These are phyloP conservation scores for Selaginella tamariscina DNA, from an alignment of 75 land plant genomes.

Conservation along the genomic window DNA sequence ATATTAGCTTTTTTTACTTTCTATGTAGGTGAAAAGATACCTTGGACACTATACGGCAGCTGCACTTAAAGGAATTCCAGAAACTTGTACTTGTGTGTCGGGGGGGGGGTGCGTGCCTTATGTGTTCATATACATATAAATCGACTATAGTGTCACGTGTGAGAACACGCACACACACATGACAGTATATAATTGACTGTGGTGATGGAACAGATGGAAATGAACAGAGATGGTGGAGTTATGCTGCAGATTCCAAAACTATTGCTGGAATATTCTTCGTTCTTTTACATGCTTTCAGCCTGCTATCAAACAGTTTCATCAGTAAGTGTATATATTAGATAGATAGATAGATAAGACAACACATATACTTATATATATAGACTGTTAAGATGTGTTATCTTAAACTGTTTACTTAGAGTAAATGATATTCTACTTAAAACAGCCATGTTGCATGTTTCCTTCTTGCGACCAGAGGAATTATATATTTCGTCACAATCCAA, in stretches of 20 bases:
- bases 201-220: no score
- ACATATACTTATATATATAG: no score
- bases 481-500: no score
- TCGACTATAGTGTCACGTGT: no score
- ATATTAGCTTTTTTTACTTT: no score
- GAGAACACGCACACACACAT: no score
- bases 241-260: slow-evolving; percentile 12
- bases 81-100: no score
- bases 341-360: no score
- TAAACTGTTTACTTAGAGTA: not conserved
- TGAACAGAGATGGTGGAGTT: not conserved
- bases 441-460: slow-evolving; percentile 62
- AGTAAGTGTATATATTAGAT: no score
- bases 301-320: slow-evolving; percentile 89
- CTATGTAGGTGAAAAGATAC: slow-evolving; percentile 72
- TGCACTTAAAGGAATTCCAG: slow-evolving; percentile 62
- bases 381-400: slow-evolving; percentile 5
- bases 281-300: slow-evolving; percentile 57
- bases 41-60: slow-evolving; percentile 61
- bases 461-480: slow-evolving; percentile 47
- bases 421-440: slow-evolving; percentile 47
- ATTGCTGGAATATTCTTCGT: slow-evolving; percentile 31
- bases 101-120: no score
- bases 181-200: no score
- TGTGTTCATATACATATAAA: no score